These are phyloP conservation scores for Rhizopogon roseolus DNA, from an alignment of 768 basidiomycete genomes.

Conservation along the genomic window DNA sequence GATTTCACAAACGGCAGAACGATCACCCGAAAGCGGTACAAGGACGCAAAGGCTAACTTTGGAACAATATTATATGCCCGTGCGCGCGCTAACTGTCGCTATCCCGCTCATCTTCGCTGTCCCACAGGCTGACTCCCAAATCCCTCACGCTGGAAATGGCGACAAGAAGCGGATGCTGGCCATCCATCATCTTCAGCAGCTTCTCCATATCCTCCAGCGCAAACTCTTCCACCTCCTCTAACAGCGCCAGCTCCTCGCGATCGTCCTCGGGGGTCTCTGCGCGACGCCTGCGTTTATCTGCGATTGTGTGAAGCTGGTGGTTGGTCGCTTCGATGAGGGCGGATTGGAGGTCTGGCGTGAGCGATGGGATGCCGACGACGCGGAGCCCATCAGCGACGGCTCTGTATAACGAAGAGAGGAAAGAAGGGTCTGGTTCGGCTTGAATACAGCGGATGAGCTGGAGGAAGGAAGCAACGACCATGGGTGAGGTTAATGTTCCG, in stretches of 20 bases:
- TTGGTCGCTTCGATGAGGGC: constrained; percentile 67
- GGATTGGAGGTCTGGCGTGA: constrained; percentile 49
- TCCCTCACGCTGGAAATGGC: constrained; percentile 71
- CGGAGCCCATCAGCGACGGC: constrained; percentile 59
- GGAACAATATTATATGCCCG: too few relatives aligned
- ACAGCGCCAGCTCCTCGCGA: constrained; percentile 60
- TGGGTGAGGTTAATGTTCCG: constrained; percentile 58
- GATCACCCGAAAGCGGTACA: too few relatives aligned
- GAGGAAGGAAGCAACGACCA: constrained; percentile 64
- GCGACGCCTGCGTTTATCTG: constrained; percentile 61
- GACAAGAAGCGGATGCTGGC: constrained; percentile 58
- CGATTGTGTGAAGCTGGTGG: constrained; percentile 62
- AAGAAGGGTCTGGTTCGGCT: constrained; percentile 69
- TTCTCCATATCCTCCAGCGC: constrained; percentile 76
- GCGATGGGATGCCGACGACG: constrained; percentile 50
- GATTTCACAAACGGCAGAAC: too few relatives aligned
- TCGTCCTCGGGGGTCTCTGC: constrained; percentile 46
- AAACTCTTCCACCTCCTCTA: constrained; percentile 83
- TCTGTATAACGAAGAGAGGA: constrained; percentile 73
- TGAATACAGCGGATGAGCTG: constrained; percentile 60
- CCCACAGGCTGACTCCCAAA: constrained; percentile 51
- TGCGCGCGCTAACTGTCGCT: constrained; percentile 12
- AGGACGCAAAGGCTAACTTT: too few relatives aligned
- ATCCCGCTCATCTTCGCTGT: constrained; percentile 41
- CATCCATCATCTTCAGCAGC: constrained; percentile 52